These are phyloP conservation scores for Neonectria magnoliae DNA, from an alignment of 2,329 filamentous ascomycete genomes.

Conservation along the genomic window DNA sequence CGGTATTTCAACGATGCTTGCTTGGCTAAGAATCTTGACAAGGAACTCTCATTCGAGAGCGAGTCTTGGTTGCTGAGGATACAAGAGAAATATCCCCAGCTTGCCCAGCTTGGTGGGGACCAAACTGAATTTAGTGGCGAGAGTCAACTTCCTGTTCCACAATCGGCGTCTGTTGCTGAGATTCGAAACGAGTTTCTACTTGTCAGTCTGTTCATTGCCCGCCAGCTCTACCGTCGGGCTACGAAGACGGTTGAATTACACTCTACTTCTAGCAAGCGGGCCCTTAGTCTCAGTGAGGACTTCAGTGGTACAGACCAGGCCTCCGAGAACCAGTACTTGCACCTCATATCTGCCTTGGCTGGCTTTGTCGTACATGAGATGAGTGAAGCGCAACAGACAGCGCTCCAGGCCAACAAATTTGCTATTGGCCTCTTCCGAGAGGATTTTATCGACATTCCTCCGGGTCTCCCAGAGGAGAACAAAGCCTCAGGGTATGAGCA, in stretches of 20 bases:
- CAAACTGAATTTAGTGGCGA: not conserved
- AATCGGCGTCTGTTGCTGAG: slow-evolving; percentile 39
- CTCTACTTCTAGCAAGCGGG: slow-evolving; percentile 27
- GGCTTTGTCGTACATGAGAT: slow-evolving; percentile 51
- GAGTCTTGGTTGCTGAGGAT: slow-evolving; percentile 42
- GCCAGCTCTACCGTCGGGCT: slow-evolving; percentile 54
- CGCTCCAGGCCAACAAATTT: slow-evolving; percentile 46
- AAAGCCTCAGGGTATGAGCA: not conserved
- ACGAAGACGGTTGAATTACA: slow-evolving; percentile 44
- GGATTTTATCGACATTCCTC: slow-evolving; percentile 38
- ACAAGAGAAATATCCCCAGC: slow-evolving; percentile 41
- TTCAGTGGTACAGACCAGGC: slow-evolving; percentile 42
- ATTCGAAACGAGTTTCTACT: slow-evolving; percentile 52
- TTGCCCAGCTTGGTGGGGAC: slow-evolving; percentile 36
- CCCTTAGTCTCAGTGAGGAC: slow-evolving; percentile 47
- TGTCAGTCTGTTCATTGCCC: slow-evolving; percentile 50
- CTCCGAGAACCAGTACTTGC: slow-evolving; percentile 49
- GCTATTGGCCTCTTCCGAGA: slow-evolving; percentile 52
- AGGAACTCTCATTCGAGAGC: slow-evolving; percentile 29
- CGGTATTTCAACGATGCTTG: slow-evolving; percentile 56
- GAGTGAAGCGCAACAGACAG: slow-evolving; percentile 49
- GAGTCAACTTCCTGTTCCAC: slow-evolving; percentile 9
- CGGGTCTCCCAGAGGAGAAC: slow-evolving; percentile 19
- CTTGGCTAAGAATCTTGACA: slow-evolving; percentile 35
- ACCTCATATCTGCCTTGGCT: slow-evolving; percentile 49